Evolutionary conservation across 2,329 filamentous ascomycete genomes (phyloP).

Genomic region (Aspergillus sp.): DNA sequence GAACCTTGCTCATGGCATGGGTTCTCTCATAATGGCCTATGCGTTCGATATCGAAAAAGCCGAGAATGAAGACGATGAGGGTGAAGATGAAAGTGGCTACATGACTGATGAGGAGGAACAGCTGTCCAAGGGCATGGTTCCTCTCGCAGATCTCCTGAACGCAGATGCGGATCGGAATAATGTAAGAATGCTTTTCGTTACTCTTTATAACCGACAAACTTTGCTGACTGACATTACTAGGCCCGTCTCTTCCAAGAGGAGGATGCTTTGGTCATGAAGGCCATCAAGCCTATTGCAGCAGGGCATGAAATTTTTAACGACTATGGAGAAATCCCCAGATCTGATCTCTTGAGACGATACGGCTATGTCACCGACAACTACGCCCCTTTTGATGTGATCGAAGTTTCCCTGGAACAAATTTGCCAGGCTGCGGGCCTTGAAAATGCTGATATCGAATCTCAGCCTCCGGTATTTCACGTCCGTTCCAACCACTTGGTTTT

Average conservation of each 20-base stretch:
- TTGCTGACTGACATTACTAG: slow-evolving; percentile 17
- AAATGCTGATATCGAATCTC: slow-evolving; percentile 21
- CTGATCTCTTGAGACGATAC: slow-evolving; percentile 77
- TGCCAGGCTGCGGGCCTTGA: slow-evolving; percentile 34
- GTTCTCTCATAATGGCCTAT: slow-evolving; percentile 86
- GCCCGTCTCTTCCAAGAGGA: slow-evolving; percentile 59
- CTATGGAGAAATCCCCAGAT: slow-evolving; percentile 78
- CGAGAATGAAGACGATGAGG: slow-evolving; percentile 55
- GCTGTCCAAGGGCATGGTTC: slow-evolving; percentile 77
- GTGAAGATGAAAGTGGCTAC: slow-evolving; percentile 42
- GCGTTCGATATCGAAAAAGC: slow-evolving; percentile 72
- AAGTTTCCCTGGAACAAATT: slow-evolving; percentile 63
- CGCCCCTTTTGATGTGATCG: slow-evolving; percentile 73
- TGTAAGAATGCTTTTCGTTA: slow-evolving; percentile 38
- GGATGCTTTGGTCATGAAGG: slow-evolving; percentile 62
- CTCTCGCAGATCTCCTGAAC: slow-evolving; percentile 84
- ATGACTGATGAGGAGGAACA: slow-evolving; percentile 61
- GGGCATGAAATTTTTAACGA: slow-evolving; percentile 83
- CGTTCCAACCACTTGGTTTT: not conserved
- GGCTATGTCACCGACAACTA: slow-evolving; percentile 82
- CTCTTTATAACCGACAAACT: slow-evolving; percentile 3
- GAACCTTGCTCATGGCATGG: slow-evolving; percentile 69
- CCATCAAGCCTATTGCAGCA: slow-evolving; percentile 61
- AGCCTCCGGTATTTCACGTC: slow-evolving; percentile 25
- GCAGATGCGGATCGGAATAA: slow-evolving; percentile 81